Percentiles rank a stretch among this genome's conserved stretches.
These are phyloP conservation scores for Tricholoma flavovirens DNA, from an alignment of 768 basidiomycete species.

Conservation along the genomic window DNA sequence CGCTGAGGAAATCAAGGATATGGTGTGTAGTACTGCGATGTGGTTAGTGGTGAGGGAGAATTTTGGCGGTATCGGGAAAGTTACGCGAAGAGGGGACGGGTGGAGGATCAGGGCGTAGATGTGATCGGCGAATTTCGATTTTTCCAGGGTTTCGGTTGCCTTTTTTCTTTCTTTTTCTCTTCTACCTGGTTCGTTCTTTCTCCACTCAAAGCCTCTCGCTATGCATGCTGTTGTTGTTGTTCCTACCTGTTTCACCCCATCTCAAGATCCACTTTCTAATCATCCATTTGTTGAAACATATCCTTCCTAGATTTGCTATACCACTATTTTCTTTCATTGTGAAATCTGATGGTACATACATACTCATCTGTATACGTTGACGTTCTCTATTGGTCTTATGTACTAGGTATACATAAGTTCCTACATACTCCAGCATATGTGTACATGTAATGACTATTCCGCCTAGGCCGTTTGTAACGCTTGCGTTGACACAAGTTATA, in stretches of 20 bases:
- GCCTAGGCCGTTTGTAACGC: too few species aligned
- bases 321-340: background rate
- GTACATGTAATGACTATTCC: background rate
- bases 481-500: too few species aligned
- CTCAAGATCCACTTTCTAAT: too few species aligned
- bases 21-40: constrained; percentile 79
- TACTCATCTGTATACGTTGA: background rate
- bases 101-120: constrained; percentile 64
- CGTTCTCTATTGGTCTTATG: too few species aligned
- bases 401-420: too few species aligned
- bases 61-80: constrained; percentile 86
- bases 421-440: too few species aligned
- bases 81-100: constrained; percentile 71
- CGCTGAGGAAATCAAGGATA: constrained; percentile 92
- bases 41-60: constrained; percentile 91
- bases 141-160: too few species aligned
- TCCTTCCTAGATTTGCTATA: background rate
- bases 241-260: too few species aligned
- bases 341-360: background rate
- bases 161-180: background rate
- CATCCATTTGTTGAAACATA: background rate
- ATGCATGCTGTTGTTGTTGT: too few species aligned
- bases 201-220: background rate
- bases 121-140: background rate
- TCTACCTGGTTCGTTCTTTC: background rate